Conservation (phyloP, 768 basidiomycete genomes). For the Termitomyces sp. region DNA sequence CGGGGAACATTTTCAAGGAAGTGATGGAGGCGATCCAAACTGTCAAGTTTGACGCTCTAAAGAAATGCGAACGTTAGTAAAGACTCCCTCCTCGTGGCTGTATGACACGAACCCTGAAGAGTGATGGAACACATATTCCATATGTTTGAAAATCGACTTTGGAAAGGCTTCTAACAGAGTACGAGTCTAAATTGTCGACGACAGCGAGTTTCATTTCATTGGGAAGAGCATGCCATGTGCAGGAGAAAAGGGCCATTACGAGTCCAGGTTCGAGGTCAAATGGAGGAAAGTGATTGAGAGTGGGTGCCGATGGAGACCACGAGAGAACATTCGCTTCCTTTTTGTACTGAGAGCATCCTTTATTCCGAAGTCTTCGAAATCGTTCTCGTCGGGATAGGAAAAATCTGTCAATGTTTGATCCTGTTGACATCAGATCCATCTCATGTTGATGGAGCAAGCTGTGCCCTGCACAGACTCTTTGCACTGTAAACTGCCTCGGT, state of each 20-base stretch:
- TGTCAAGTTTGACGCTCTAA: slow-evolving; percentile 48
- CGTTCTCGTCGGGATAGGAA: slow-evolving; percentile 27
- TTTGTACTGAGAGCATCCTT: slow-evolving; percentile 9
- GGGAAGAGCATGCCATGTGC: slow-evolving; percentile 57
- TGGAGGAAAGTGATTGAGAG: background rate
- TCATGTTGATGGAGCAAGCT: slow-evolving; percentile 16
- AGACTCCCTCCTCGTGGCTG: background rate
- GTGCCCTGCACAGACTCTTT: slow-evolving; percentile 8
- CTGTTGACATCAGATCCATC: slow-evolving; percentile 13
- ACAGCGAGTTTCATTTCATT: slow-evolving; percentile 63
- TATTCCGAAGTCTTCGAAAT: slow-evolving; percentile 31
- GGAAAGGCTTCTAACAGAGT: slow-evolving; percentile 46
- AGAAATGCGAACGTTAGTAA: slow-evolving; percentile 12
- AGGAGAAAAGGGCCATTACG: slow-evolving; percentile 17
- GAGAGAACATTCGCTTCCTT: background rate
- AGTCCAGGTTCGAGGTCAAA: slow-evolving; percentile 1
- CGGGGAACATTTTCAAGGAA: slow-evolving; percentile 59
- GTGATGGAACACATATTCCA: slow-evolving; percentile 49
- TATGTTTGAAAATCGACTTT: slow-evolving; percentile 48
- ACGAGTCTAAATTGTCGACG: slow-evolving; percentile 42
- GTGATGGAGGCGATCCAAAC: slow-evolving; percentile 39
- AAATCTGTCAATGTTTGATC: slow-evolving; percentile 17
- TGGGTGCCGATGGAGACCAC: background rate
- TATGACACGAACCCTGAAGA: slow-evolving; percentile 48
- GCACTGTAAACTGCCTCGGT: slow-evolving; percentile 1